Percentiles rank a stretch among this genome's conserved stretches.
Evolutionary conservation across 208 protist genomes (phyloP).

Genomic region (Leishmania arabica): DNA sequence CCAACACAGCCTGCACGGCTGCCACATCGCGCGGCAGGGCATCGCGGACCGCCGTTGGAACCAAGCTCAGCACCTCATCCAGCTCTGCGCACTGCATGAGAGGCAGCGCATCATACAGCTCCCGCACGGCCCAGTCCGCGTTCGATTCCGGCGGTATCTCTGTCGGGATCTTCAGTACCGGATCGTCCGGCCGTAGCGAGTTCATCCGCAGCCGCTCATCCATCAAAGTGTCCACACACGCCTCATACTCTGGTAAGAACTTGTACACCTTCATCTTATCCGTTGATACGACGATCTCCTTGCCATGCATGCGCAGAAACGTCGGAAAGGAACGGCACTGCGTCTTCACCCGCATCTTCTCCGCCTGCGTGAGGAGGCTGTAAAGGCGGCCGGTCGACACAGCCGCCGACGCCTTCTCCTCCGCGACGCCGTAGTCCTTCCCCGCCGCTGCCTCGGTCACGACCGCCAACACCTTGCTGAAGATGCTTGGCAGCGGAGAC

Average conservation of each 20-base stretch:
- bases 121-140: slow-evolving; percentile 74
- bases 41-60: slow-evolving; percentile 64
- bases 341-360: slow-evolving; percentile 63
- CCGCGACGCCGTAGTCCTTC: slow-evolving; percentile 56
- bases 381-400: slow-evolving; percentile 73
- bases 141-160: slow-evolving; percentile 58
- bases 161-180: slow-evolving; percentile 61
- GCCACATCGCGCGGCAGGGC: slow-evolving; percentile 50
- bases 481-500: slow-evolving; percentile 63
- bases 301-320: slow-evolving; percentile 83
- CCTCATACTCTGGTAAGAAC: slow-evolving; percentile 75
- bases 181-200: slow-evolving; percentile 66
- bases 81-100: slow-evolving; percentile 82
- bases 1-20: slow-evolving; percentile 49
- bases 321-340: slow-evolving; percentile 76
- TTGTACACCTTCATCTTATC: slow-evolving; percentile 76
- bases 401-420: slow-evolving; percentile 44
- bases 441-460: slow-evolving; percentile 60
- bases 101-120: slow-evolving; percentile 87
- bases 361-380: slow-evolving; percentile 49
- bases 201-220: slow-evolving; percentile 58
- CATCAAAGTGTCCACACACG: slow-evolving; percentile 79
- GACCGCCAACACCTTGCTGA: slow-evolving; percentile 48
- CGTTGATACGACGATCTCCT: slow-evolving; percentile 63
- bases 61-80: slow-evolving; percentile 73